Conservation (phyloP, 2,329 filamentous ascomycete genomes). For the Fusarium nelsonii region DNA sequence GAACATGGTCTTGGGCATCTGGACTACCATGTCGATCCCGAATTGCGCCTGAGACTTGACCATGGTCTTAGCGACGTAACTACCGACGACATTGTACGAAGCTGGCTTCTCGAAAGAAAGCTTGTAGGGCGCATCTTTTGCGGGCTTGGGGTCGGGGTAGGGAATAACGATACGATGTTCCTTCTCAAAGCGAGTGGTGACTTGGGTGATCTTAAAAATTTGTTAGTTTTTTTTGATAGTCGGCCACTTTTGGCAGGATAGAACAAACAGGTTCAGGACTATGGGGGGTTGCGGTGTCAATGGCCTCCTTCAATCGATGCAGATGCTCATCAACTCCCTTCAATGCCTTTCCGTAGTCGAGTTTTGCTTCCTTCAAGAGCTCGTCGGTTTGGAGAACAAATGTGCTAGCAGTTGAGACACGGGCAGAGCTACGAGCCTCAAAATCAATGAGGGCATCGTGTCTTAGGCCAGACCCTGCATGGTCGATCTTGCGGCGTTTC, state of each 20-base stretch:
- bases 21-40: constrained; percentile 84
- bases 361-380: constrained; percentile 65
- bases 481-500: constrained; percentile 64
- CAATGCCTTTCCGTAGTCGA: constrained; percentile 65
- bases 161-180: constrained; percentile 79
- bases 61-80: constrained; percentile 83
- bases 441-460: constrained; percentile 57
- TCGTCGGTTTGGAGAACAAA: constrained; percentile 72
- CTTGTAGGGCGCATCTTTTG: constrained; percentile 83
- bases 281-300: constrained; percentile 65
- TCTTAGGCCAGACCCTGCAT: constrained; percentile 52
- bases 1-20: constrained; percentile 84
- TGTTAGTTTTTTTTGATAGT: constrained; percentile 26
- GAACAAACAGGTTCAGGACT: constrained; percentile 63
- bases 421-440: constrained; percentile 55
- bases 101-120: constrained; percentile 81
- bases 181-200: constrained; percentile 74
- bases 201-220: constrained; percentile 72
- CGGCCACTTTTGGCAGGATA: neutral
- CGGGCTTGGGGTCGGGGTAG: constrained; percentile 84
- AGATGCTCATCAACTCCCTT: constrained; percentile 63
- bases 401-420: constrained; percentile 63
- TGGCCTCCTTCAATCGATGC: constrained; percentile 64
- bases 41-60: constrained; percentile 70
- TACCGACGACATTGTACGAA: constrained; percentile 88